Percentiles rank a stretch among this genome's conserved stretches.
Evolutionary conservation across 257 asterid genomes (phyloP).

Genomic region (Petunia secreta): DNA sequence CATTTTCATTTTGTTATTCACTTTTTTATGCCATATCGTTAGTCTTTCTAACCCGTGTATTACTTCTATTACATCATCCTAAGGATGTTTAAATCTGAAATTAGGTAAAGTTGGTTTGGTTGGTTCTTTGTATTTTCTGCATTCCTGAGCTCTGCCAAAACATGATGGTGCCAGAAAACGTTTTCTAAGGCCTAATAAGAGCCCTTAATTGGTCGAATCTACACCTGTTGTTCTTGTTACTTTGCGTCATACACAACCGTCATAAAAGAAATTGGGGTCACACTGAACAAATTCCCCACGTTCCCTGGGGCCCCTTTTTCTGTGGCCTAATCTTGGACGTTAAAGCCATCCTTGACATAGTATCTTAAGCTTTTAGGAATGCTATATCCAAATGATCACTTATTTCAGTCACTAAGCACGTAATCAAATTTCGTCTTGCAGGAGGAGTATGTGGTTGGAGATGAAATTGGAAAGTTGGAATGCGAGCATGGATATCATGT

Average conservation of each 20-base stretch:
- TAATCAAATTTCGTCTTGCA: slow-evolving; percentile 33
- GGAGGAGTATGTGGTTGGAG: slow-evolving; percentile 77
- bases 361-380: slow-evolving; percentile 2
- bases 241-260: too few relatives aligned
- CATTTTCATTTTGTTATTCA: too few relatives aligned
- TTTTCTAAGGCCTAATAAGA: neutral
- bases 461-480: slow-evolving; percentile 65
- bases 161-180: neutral
- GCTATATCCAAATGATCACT: neutral
- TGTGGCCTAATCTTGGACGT: too few relatives aligned
- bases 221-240: too few relatives aligned
- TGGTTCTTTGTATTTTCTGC: neutral
- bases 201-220: too few relatives aligned
- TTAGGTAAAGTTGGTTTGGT: neutral
- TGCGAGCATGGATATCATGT: slow-evolving; percentile 74
- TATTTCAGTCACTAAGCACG: neutral
- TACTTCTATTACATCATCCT: too few relatives aligned
- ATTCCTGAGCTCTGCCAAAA: neutral
- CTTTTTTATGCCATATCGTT: too few relatives aligned
- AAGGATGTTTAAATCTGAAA: neutral
- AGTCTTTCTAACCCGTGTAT: too few relatives aligned
- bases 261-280: too few relatives aligned
- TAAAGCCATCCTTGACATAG: neutral
- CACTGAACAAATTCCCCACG: too few relatives aligned
- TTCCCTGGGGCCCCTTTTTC: too few relatives aligned